Evolutionary conservation across 768 basidiomycete species (phyloP).

Genomic region (Boletus tylopilopsis): DNA sequence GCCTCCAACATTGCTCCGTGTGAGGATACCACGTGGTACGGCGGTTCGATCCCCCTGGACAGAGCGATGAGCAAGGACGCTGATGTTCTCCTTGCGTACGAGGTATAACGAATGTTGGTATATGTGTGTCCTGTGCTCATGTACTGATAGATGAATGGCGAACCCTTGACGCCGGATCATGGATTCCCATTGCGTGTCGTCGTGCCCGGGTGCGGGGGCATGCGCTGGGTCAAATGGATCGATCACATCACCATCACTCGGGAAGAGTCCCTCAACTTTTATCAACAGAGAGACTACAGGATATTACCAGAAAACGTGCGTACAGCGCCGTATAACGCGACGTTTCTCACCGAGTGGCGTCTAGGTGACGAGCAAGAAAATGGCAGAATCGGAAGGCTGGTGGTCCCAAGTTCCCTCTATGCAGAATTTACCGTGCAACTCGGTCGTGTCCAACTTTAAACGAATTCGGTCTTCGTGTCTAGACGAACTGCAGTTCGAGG

Average conservation of each 20-base stretch:
- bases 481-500: conserved; percentile 23
- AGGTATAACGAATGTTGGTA: conserved; percentile 38
- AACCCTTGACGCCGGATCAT: conserved; percentile 53
- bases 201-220: conserved; percentile 64
- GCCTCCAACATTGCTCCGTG: conserved; percentile 56
- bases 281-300: conserved; percentile 72
- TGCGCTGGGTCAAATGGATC: conserved; percentile 76
- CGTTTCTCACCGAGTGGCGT: too few species aligned
- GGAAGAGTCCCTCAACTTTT: conserved; percentile 61
- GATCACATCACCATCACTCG: conserved; percentile 53
- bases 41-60: conserved; percentile 56
- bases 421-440: conserved; percentile 58
- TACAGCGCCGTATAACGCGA: conserved; percentile 1
- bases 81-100: conserved; percentile 59
- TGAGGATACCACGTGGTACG: conserved; percentile 60
- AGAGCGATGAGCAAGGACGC: conserved; percentile 44
- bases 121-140: background rate
- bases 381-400: conserved; percentile 26
- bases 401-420: conserved; percentile 60
- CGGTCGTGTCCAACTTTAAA: conserved; percentile 42
- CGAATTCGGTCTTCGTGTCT: conserved; percentile 8
- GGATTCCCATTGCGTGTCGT: conserved; percentile 67
- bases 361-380: conserved; percentile 25
- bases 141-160: conserved; percentile 53
- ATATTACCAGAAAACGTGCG: conserved; percentile 50